Evolutionary conservation across 2,329 filamentous ascomycete species (phyloP).

Genomic region (Allantophomopsis cytisporea): DNA sequence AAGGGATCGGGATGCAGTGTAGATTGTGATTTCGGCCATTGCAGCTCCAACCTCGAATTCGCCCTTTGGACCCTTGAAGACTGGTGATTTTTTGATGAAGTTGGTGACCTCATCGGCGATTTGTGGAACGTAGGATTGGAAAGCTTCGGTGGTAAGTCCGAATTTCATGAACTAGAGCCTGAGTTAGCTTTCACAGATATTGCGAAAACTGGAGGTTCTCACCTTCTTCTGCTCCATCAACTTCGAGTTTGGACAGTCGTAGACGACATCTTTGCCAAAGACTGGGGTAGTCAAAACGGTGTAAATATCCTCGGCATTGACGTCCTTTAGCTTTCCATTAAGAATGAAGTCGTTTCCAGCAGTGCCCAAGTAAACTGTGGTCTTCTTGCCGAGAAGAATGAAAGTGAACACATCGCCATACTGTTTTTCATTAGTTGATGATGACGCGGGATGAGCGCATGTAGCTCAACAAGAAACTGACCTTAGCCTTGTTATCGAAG

Average conservation of each 20-base stretch:
- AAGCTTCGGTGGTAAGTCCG: conserved; percentile 61
- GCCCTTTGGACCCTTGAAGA: conserved; percentile 56
- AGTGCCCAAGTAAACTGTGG: conserved; percentile 71
- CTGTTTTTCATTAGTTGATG: conserved; percentile 25
- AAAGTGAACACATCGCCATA: conserved; percentile 88
- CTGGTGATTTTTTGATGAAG: conserved; percentile 54
- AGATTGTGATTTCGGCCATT: conserved; percentile 81
- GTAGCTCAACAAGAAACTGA: conserved; percentile 21
- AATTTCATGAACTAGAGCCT: conserved; percentile 60
- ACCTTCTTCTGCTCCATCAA: conserved; percentile 97
- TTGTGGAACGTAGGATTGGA: conserved; percentile 63
- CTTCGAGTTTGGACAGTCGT: conserved; percentile 82
- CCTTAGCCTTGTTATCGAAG: conserved; percentile 57
- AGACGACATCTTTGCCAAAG: conserved; percentile 78
- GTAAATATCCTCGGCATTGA: conserved; percentile 86
- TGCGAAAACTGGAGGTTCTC: conserved; percentile 7
- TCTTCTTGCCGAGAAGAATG: conserved; percentile 76
- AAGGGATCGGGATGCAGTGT: conserved; percentile 74
- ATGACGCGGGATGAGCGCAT: conserved; percentile 18
- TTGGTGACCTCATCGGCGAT: conserved; percentile 62
- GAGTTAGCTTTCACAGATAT: conserved; percentile 1
- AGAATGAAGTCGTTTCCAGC: conserved; percentile 84
- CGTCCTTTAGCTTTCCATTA: conserved; percentile 80
- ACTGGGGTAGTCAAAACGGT: conserved; percentile 58
- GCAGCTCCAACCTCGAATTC: conserved; percentile 58